Evolutionary conservation across 306 rosid species (phyloP).

Genomic region (Fragaria vesca): DNA sequence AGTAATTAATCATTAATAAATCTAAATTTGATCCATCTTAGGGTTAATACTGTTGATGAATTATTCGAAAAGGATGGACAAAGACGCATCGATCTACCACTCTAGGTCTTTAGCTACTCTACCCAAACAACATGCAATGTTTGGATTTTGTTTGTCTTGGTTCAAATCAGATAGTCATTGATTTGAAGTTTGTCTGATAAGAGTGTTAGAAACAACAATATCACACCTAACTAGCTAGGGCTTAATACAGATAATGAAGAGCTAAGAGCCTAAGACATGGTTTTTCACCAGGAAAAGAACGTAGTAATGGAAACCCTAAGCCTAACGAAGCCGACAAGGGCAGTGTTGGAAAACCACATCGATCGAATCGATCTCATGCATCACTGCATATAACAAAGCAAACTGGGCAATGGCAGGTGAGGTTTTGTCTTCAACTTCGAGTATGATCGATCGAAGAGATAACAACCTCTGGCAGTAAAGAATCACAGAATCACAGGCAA

Average conservation of each 20-base stretch:
- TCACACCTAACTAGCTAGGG: neutral
- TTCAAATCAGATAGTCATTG: neutral
- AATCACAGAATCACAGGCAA: conserved; percentile 48
- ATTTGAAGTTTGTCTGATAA: neutral
- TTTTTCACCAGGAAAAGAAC: conserved; percentile 13
- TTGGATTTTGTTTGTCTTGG: neutral
- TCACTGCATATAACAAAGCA: neutral
- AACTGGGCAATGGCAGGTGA: conserved; percentile 24
- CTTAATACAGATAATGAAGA: conserved; percentile 8
- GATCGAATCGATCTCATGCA: neutral
- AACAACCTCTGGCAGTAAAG: conserved; percentile 69
- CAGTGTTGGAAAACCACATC: conserved; percentile 12
- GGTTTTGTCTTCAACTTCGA: conserved; percentile 52
- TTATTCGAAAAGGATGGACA: neutral
- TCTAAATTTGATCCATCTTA: neutral
- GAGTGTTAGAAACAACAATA: neutral
- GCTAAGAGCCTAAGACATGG: neutral
- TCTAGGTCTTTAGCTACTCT: neutral
- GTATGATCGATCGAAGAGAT: conserved; percentile 46
- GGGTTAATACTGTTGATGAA: neutral
- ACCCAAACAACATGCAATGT: neutral
- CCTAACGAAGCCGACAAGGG: conserved; percentile 29
- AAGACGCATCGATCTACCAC: neutral
- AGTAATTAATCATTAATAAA: neutral
- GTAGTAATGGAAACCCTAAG: conserved; percentile 7